Percentiles rank a stretch among this genome's conserved stretches.
Evolutionary conservation across 192 early-diverging fungal species (phyloP).

Genomic region (Glomus cerebriforme): DNA sequence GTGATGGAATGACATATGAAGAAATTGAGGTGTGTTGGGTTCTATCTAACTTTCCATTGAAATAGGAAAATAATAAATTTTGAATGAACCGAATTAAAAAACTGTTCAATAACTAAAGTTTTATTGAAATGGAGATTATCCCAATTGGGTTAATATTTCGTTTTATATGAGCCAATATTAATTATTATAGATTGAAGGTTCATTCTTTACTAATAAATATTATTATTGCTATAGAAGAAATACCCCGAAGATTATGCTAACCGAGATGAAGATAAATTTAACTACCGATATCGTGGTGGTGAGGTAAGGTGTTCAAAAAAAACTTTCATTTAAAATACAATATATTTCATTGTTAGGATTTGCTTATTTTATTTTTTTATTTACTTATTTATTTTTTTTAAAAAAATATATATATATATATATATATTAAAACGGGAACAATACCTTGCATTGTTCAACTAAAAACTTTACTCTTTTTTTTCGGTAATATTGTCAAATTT

Average conservation of each 20-base stretch:
- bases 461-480: neutral
- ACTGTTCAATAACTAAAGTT: no score
- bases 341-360: neutral
- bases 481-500: neutral
- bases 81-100: no score
- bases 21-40: conserved; percentile 77
- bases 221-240: conserved; percentile 45
- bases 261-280: conserved; percentile 97
- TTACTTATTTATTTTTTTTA: neutral
- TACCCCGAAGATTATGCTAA: conserved; percentile 94
- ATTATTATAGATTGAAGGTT: neutral
- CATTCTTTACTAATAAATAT: no score
- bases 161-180: neutral
- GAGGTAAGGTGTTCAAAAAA: conserved; percentile 52
- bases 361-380: neutral
- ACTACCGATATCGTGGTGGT: conserved; percentile 81
- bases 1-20: conserved; percentile 99
- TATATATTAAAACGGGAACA: neutral
- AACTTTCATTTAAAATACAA: neutral
- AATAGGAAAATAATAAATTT: no score
- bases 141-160: no score
- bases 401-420: no score
- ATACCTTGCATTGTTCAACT: neutral
- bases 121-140: no score
- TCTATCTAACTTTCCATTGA: neutral